Evolutionary conservation across 176 grass and related monocot genomes (phyloP), one percentile per base, ranked within the genome.

Genomic region (Olyra latifolia): DNA sequence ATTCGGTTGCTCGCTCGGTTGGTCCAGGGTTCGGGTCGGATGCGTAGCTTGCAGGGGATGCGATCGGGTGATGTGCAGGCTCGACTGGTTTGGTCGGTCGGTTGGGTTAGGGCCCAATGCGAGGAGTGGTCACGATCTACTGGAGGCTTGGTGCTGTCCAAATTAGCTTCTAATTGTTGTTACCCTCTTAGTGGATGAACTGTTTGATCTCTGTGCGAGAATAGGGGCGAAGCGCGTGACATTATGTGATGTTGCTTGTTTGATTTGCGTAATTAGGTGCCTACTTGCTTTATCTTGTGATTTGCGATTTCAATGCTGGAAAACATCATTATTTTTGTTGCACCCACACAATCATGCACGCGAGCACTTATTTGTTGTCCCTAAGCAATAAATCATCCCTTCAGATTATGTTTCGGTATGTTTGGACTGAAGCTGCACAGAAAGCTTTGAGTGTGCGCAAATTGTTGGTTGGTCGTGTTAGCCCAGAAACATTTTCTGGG

Each of bases 81-180:
- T 73, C 71, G 46, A 28, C 19, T 72, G 73, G 71, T 86, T 75
- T 55, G 58, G 74, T 62, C 30, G 64, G 49, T 55, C 6, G 49
- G 76, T 65, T 69, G 54, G 39, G 52, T 32, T 75, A 75, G 28
- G 38, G 23, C 74, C 70, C 76, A 82, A 72, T 76, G 83, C 32
- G 47, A 76, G 17, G 72, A 75, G 28, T 77, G 66, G 57, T 73
- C 30, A 48, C 66, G 78, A 89, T 89, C 83, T 86, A 66, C 72
- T 52, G 23, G 49, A 47, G 19, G 62, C 64, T 75, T 23, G 10
- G 32, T 63, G 17, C 8, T 72, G 17, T 71, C 71, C 16, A 8
- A 80, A 64, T 64, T 89, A 14, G 30, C 70, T 80, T 45, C 47
- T 70, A 52, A 28, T 47, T 70, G 61, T 47, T 56, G 70, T 41